Evolutionary conservation across 202 grass and related monocot genomes (phyloP), one percentile per base, ranked within the genome.

Genomic region (Eragrostis tef): DNA sequence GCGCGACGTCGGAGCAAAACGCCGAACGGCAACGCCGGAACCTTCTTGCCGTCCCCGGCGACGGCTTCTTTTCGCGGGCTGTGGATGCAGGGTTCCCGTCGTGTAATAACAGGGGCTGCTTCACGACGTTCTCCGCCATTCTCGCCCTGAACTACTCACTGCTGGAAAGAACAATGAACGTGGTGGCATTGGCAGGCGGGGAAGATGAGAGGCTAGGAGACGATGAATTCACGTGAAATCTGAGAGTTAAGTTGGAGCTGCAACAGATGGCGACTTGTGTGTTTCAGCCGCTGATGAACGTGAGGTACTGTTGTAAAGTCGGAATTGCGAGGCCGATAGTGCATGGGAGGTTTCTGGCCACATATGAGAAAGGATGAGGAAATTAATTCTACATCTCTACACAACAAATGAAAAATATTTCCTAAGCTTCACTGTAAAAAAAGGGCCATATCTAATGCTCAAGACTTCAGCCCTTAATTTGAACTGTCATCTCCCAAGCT

Each of bases 11-110:
- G 34, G 62, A 27, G n/a, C 91, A 87, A 11, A 84, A 79, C 42
- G 81, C 78, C 79, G 80, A 88, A 64, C 68, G 83, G 79, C 51
- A 84, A 14, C 82, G 88, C 13, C 87, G 84, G 61, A 89, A 93
- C 47, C 90, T 89, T 48, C 70, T 84, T 0, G 69, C 52, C 22
- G 22, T 47, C 24, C 49, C 17, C 13, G 65, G 7, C 26, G 1
- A 43, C 1, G 27, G 26, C 24, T 42, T 64, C 12, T 41, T 24
- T 43, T 44, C 6, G 11, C 34, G 12, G 34, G 11, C 34, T 17
- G 24, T 16, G 29, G 29, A 1, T 9, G 43, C 12, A 48, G 14
- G 41, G 2, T 51, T 31, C 8, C 10, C 13, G n/a, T 51, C n/a
- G 44, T 64, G 57, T 31, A 31, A 31, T 27, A 83, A 16, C 31